A percentile compares a stretch with the other conserved stretches of the same genome.
Conservation (phyloP, 2,329 filamentous ascomycete genomes). For the Fusarium tupiense region DNA sequence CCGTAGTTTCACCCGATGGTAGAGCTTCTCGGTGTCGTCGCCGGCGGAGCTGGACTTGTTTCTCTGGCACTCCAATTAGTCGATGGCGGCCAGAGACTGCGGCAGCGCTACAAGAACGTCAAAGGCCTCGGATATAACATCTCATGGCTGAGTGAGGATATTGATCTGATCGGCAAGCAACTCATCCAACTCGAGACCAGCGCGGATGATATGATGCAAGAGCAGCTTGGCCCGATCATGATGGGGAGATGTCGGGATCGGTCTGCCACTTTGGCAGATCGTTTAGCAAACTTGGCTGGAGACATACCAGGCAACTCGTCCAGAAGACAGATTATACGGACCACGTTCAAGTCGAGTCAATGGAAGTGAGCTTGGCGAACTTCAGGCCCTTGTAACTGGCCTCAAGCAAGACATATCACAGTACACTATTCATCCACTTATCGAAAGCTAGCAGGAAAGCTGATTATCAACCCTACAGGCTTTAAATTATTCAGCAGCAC, state of each 20-base stretch:
- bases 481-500: not conserved
- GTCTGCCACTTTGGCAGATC: not conserved
- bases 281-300: not conserved
- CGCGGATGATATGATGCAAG: not conserved
- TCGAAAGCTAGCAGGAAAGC: no score
- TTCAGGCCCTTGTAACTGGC: not conserved
- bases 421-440: not conserved
- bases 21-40: conserved; percentile 8
- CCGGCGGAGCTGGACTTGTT: conserved; percentile 10
- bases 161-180: not conserved
- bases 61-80: conserved; percentile 14
- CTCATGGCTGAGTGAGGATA: not conserved
- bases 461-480: not conserved
- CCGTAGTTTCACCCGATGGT: not conserved
- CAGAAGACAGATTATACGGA: not conserved
- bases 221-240: conserved; percentile 6
- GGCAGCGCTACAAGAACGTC: not conserved
- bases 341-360: not conserved
- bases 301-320: not conserved
- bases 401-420: not conserved
- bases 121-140: not conserved
- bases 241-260: conserved; percentile 3
- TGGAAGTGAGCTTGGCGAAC: conserved; percentile 8
- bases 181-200: not conserved
- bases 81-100: conserved; percentile 3